Evolutionary conservation across 2,329 filamentous ascomycete species (phyloP).

Genomic region (Lachnellula cervina): DNA sequence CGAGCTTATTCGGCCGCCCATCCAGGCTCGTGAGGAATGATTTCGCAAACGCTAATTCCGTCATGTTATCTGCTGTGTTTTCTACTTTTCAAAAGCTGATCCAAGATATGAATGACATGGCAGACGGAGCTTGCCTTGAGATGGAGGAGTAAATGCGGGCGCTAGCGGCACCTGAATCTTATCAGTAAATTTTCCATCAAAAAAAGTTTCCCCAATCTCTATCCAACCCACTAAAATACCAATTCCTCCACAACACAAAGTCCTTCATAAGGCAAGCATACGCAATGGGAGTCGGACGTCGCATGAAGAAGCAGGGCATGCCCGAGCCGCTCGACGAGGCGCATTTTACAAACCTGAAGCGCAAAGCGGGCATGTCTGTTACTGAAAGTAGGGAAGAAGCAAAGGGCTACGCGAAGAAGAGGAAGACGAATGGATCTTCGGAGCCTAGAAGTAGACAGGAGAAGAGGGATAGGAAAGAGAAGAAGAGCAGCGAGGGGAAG

Average conservation of each 20-base stretch:
- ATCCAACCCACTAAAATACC: not conserved
- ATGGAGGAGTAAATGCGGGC: not conserved
- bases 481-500: slow-evolving; percentile 32
- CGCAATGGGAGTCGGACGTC: slow-evolving; percentile 82
- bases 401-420: slow-evolving; percentile 51
- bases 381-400: slow-evolving; percentile 49
- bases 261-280: slow-evolving; percentile 7
- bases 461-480: slow-evolving; percentile 42
- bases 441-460: slow-evolving; percentile 31
- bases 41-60: slow-evolving; percentile 82
- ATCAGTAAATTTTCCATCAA: slow-evolving; percentile 16
- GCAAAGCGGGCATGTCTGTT: slow-evolving; percentile 71
- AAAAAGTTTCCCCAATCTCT: slow-evolving; percentile 9
- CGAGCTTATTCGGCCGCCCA: slow-evolving; percentile 71
- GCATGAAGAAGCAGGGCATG: slow-evolving; percentile 92
- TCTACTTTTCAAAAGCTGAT: not conserved
- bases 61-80: slow-evolving; percentile 46
- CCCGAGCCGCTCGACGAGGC: slow-evolving; percentile 79
- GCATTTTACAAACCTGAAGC: slow-evolving; percentile 73
- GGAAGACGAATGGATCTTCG: slow-evolving; percentile 46
- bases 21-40: slow-evolving; percentile 78
- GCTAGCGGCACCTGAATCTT: slow-evolving; percentile 18
- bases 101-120: not conserved
- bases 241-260: slow-evolving; percentile 1
- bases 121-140: not conserved